phyloP scores from a whole-genome alignment of 371 early-diverging fungal species.

The Mortierella sp. region DNA sequence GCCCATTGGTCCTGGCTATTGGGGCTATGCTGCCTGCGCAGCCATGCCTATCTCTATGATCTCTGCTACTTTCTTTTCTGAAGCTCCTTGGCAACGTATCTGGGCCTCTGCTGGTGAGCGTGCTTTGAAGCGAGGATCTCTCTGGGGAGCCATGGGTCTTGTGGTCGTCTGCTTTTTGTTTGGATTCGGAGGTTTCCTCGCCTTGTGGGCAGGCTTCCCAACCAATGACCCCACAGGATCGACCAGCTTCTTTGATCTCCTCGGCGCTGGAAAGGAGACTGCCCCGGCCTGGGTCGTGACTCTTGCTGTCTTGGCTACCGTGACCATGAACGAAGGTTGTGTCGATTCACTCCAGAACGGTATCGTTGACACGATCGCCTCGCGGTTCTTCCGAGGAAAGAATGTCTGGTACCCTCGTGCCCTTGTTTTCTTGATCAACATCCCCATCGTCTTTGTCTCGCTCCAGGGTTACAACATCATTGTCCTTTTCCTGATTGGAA shows the following conservation, averaged over 20 bases:
- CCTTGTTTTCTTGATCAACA: conserved; percentile 60
- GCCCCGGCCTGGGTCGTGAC: conserved; percentile 58
- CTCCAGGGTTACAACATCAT: conserved; percentile 56
- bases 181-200: conserved; percentile 67
- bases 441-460: conserved; percentile 62
- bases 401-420: conserved; percentile 58
- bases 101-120: conserved; percentile 66
- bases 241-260: conserved; percentile 60
- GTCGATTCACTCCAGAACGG: conserved; percentile 70
- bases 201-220: conserved; percentile 60
- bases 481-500: conserved; percentile 61
- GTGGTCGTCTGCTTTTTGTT: conserved; percentile 61
- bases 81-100: conserved; percentile 70
- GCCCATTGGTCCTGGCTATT: conserved; percentile 56
- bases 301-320: conserved; percentile 53
- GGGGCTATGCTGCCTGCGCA: conserved; percentile 60
- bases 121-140: conserved; percentile 58
- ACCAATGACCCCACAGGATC: conserved; percentile 34
- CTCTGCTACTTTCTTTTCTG: conserved; percentile 64
- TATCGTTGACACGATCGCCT: conserved; percentile 60
- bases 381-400: conserved; percentile 56
- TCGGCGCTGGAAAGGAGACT: conserved; percentile 44
- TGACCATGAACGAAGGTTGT: conserved; percentile 64
- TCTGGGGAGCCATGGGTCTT: conserved; percentile 53
- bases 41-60: conserved; percentile 64